These are phyloP conservation scores for Umbellularia californica DNA, from an alignment of 164 flowering plant species.

Conservation along the genomic window DNA sequence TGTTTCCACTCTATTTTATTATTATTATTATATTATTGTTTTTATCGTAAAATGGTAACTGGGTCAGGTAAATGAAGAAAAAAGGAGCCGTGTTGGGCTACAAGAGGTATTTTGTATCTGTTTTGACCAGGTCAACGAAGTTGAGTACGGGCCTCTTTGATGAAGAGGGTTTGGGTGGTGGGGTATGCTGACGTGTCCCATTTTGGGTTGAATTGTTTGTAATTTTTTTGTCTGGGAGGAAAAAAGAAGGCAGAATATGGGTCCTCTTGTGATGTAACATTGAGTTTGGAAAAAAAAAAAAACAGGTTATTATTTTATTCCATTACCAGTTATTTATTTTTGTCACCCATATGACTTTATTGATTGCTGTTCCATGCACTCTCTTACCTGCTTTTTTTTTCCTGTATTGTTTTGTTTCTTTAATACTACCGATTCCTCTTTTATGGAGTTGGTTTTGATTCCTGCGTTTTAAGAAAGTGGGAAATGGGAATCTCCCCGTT, in stretches of 20 bases:
- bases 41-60: no score
- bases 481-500: no score
- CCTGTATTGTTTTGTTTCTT: no score
- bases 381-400: no score
- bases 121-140: background rate
- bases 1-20: background rate
- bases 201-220: constrained; percentile 6
- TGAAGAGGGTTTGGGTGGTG: background rate
- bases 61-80: background rate
- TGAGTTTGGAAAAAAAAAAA: background rate
- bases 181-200: constrained; percentile 3
- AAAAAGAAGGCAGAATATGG: background rate
- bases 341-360: no score
- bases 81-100: background rate
- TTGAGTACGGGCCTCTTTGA: background rate
- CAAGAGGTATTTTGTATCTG: background rate
- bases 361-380: no score
- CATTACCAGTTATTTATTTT: background rate
- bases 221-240: background rate
- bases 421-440: no score
- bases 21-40: background rate
- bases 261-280: constrained; percentile 13
- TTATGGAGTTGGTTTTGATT: no score
- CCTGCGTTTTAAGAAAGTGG: no score
- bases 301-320: background rate